These are phyloP conservation scores for Ceratorhiza oryzae-sativae DNA, from an alignment of 1,284 basidiomycete genomes.

Conservation along the genomic window DNA sequence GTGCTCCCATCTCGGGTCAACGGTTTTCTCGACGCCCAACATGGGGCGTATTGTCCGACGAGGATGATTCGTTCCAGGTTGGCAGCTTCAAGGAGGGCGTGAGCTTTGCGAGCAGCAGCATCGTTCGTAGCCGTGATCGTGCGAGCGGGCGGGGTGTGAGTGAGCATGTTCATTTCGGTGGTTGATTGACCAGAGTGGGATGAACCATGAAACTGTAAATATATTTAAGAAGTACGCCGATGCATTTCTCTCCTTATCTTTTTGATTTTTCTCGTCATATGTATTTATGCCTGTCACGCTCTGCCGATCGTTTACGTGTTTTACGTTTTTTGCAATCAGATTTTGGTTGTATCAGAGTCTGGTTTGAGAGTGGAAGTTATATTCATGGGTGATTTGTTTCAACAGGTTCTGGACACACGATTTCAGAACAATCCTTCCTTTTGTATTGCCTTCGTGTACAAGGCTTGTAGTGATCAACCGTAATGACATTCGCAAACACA, in stretches of 20 bases:
- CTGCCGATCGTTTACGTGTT: background rate
- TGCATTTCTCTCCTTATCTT: constrained; percentile 3
- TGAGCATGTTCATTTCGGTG: constrained; percentile 1
- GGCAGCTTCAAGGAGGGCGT: constrained; percentile 37
- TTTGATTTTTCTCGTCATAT: constrained; percentile 18
- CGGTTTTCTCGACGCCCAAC: constrained; percentile 11
- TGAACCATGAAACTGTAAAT: background rate
- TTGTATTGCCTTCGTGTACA: background rate
- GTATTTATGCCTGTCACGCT: constrained; percentile 27
- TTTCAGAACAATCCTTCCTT: background rate
- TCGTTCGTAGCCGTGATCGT: constrained; percentile 18
- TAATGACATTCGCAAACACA: constrained; percentile 10
- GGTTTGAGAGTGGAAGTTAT: too few relatives aligned
- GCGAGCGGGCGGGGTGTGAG: constrained; percentile 26
- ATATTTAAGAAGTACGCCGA: background rate
- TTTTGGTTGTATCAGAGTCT: too few relatives aligned
- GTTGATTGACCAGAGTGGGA: background rate
- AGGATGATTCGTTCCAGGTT: constrained; percentile 36
- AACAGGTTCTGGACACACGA: background rate
- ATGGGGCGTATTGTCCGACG: constrained; percentile 25
- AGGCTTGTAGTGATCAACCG: background rate
- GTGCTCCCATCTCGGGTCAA: background rate
- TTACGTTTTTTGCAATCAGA: background rate
- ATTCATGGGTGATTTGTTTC: too few relatives aligned
- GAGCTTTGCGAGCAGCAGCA: constrained; percentile 14